A percentile compares a stretch with the other conserved stretches of the same genome.
Conservation (phyloP, 768 basidiomycete genomes). For the Phaeotremella skinneri region DNA sequence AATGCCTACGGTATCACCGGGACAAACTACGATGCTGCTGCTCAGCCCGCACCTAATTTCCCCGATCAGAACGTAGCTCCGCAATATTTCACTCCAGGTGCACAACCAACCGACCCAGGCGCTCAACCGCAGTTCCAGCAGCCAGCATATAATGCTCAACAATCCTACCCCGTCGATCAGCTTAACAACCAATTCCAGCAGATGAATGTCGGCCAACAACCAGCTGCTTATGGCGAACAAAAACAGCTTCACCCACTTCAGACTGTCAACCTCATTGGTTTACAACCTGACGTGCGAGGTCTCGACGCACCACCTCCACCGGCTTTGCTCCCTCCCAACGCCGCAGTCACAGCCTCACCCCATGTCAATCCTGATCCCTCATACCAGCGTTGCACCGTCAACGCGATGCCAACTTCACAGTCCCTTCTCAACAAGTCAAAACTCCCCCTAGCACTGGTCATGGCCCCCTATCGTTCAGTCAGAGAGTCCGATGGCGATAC, state of each 20-base stretch:
- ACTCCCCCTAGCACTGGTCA: constrained; percentile 79
- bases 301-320: constrained; percentile 79
- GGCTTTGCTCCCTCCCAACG: constrained; percentile 79
- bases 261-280: constrained; percentile 88
- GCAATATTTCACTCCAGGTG: constrained; percentile 48
- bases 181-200: constrained; percentile 80
- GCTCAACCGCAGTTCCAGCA: constrained; percentile 32
- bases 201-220: constrained; percentile 68
- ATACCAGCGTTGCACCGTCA: constrained; percentile 87
- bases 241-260: constrained; percentile 62
- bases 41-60: constrained; percentile 33
- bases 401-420: constrained; percentile 86
- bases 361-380: constrained; percentile 81
- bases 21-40: constrained; percentile 55
- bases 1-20: constrained; percentile 55
- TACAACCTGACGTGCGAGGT: constrained; percentile 86
- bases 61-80: constrained; percentile 22
- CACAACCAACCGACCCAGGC: constrained; percentile 13
- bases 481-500: constrained; percentile 65
- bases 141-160: constrained; percentile 26
- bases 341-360: constrained; percentile 54
- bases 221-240: constrained; percentile 49
- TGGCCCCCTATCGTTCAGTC: constrained; percentile 84
- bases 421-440: constrained; percentile 84
- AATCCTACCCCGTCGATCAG: constrained; percentile 50